Percentiles rank a stretch among this genome's conserved stretches.
These are phyloP conservation scores for Petrea volubilis DNA, from an alignment of 257 asterid genomes.

Conservation along the genomic window DNA sequence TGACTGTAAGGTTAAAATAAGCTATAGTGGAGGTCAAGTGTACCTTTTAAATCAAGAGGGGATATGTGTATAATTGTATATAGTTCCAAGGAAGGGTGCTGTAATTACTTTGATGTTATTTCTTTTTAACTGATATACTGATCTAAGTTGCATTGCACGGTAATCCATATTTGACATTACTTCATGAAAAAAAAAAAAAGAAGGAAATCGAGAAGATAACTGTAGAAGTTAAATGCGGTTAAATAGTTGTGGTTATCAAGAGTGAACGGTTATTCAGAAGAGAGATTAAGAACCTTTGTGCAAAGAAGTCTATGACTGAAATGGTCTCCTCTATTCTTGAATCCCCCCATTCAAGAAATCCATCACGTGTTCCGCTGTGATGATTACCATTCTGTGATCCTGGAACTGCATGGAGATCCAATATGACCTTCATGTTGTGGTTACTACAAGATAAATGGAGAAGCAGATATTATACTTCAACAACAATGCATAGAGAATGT, in stretches of 20 bases:
- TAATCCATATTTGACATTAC: neutral
- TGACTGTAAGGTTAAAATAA: no score
- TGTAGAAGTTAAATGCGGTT: neutral
- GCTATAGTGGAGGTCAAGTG: no score
- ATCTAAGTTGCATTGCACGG: neutral
- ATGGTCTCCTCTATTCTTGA: slow-evolving; percentile 42
- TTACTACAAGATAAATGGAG: slow-evolving; percentile 25
- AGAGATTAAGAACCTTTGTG: slow-evolving; percentile 34
- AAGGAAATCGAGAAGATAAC: neutral
- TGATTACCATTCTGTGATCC: slow-evolving; percentile 60
- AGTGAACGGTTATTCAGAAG: neutral
- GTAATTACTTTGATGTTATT: no score
- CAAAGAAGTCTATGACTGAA: slow-evolving; percentile 47
- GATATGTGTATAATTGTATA: no score
- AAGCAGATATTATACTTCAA: neutral
- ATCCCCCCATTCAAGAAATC: slow-evolving; percentile 49
- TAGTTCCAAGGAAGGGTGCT: no score
- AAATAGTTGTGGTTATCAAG: neutral
- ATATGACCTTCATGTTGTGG: slow-evolving; percentile 45
- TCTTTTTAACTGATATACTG: neutral
- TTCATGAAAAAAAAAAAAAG: neutral
- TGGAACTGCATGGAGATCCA: slow-evolving; percentile 53
- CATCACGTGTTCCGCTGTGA: slow-evolving; percentile 54
- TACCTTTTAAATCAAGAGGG: no score
- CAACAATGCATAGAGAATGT: neutral